Base-by-base conservation (phyloP, 2,329 filamentous ascomycete species). In the Exophiala alcalophila region DNA sequence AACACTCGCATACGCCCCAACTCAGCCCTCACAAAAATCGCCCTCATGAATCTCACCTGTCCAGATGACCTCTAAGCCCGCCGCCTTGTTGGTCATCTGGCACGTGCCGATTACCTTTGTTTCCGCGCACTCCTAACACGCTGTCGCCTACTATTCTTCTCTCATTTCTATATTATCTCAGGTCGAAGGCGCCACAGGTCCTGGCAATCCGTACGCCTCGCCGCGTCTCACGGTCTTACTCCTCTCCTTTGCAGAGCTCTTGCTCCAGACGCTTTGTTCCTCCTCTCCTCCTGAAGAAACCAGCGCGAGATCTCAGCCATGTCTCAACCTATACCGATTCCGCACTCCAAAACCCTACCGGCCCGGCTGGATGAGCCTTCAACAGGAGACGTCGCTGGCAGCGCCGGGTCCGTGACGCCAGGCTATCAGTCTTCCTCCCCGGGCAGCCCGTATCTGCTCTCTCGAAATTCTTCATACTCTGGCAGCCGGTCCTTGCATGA, bases 401-500 rank as follows among this genome's bases (percentile, higher is more conserved):
- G 36, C n/a, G 30, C 46, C 32, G 49, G 47, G 3, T 34, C 44
- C 73, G 73, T 39, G 33, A 64, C 65, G 10, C 61, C 65, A 38
- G 72, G 49, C 10, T 54, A 47, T 63, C 58, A 66, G 2, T 62
- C 61, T 4, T 59, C 66, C n/a, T 62, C 68, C 29, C 82, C 73
- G 59, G 44, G 43, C 11, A 55, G 52, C 23, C 70, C 80, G 35
- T 59, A 71, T 51, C 50, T 58, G 4, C 68, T 89, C 33, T 94
- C 89, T 5, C 80, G 89, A 46, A 84, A 85, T 41, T 74, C 78
- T 11, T 94, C 89, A 11, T 89, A 89, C 63, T 89, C 86, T n/a
- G 82, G 80, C 34, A 88, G 82, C 65, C 88, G 83, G 63, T 83
- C 81, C n/a, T 88, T 88, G 58, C 86, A 92, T 44, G 86, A 92